Base-by-base conservation (phyloP, 1,284 basidiomycete genomes). In the Ustilago nuda region DNA sequence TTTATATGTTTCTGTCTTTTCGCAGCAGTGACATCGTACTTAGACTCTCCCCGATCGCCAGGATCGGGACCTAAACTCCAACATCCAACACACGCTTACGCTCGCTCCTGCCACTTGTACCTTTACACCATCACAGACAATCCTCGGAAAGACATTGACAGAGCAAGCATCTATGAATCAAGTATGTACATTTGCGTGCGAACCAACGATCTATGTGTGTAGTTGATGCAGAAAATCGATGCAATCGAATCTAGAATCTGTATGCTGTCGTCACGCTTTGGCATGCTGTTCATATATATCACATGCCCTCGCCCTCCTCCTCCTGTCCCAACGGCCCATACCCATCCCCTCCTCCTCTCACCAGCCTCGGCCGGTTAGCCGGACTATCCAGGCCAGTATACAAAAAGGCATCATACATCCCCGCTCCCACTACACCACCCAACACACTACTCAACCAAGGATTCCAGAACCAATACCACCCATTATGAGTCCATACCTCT, bases 391-490 rank as follows among this genome's bases (percentile, higher is more conserved):
- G 53, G 4, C 86, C 86, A 27, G 78, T 84, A 66, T 85, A 87
- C 55, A 87, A 61, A 46, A 85, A 79, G 1, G 79, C 59, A 71
- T 87, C 86, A 66, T 87, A 87, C 33, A 84, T 23, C 33, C 80
- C 60, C 15, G 78, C 82, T 0, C 87, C 87, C 19, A 80, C 72
- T 4, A 84, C 53, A 30, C 81, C 87, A 11, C 87, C 87, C 12
- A 70, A 12, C 39, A 86, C 79, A 56, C 69, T 71, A 17, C 62
- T 66, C 41, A 82, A 6, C 64, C 77, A 63, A 13, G 91, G 89
- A 76, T 90, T 91, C 92, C 92, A 93, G 15, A 92, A 68, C 92
- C 92, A 93, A 81, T 92, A 93, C 70, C 91, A 91, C 78, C 87
- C 88, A 66, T 89, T 87, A 75, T 87, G 89, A 33, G 87, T 82